Evolutionary conservation across 306 rosid genomes (phyloP).

Genomic region (Cucurbita maxima): DNA sequence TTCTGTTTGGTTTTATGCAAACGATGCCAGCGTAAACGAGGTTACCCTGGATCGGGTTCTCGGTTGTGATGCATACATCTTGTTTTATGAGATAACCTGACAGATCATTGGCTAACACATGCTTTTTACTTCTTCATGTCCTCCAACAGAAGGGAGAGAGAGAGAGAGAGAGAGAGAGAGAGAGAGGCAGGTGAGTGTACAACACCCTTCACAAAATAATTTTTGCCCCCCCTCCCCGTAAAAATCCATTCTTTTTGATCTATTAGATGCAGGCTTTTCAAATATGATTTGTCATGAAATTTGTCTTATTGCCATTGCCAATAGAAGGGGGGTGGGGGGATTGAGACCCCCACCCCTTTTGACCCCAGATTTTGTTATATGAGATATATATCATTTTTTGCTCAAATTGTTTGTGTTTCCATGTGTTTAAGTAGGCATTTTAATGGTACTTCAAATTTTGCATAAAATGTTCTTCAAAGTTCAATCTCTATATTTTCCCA

Average conservation of each 20-base stretch:
- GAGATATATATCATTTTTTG: background rate
- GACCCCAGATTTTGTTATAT: constrained; percentile 2
- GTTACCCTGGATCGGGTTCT: constrained; percentile 62
- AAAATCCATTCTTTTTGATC: constrained; percentile 1
- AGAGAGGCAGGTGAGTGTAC: constrained; percentile 3
- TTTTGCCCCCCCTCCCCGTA: background rate
- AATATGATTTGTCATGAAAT: background rate
- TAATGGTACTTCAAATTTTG: no score
- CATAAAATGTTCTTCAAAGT: no score
- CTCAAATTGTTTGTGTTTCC: background rate
- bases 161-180: background rate
- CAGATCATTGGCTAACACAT: background rate
- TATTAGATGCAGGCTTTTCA: constrained; percentile 1
- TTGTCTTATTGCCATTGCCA: background rate
- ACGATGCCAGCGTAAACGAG: constrained; percentile 56
- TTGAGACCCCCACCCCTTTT: background rate
- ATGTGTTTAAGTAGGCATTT: background rate
- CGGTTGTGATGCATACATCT: constrained; percentile 66
- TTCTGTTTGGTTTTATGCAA: constrained; percentile 68
- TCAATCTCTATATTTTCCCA: no score
- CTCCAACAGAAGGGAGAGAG: background rate
- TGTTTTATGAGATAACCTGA: constrained; percentile 51
- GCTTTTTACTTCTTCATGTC: constrained; percentile 1
- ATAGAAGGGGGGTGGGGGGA: background rate
- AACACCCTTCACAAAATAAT: background rate